Evolutionary conservation across 2,329 filamentous ascomycete genomes (phyloP).

Genomic region (Talaromyces funiculosus): DNA sequence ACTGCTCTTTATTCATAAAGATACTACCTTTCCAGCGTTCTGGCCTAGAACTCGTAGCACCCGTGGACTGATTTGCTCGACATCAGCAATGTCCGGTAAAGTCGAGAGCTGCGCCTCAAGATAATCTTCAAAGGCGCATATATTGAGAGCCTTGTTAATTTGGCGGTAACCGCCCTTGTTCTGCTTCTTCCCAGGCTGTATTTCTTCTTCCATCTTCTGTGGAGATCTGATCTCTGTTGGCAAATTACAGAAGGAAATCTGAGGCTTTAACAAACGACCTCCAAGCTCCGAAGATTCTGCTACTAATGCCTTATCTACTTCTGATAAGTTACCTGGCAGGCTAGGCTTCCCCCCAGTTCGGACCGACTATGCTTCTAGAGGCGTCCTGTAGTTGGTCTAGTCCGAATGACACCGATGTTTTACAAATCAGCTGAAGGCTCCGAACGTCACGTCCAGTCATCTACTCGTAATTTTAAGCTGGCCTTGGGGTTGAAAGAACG

Average conservation of each 20-base stretch:
- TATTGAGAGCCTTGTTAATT: constrained; percentile 46
- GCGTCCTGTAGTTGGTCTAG: neutral
- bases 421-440: neutral
- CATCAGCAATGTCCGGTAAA: constrained; percentile 35
- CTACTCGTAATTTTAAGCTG: neutral
- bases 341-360: neutral
- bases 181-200: neutral
- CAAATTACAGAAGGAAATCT: neutral
- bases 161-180: constrained; percentile 23
- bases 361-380: neutral
- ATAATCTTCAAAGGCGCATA: constrained; percentile 47
- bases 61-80: constrained; percentile 38
- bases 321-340: neutral
- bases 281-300: neutral
- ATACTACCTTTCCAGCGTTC: constrained; percentile 39
- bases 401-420: neutral
- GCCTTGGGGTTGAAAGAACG: neutral
- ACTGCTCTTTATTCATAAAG: neutral
- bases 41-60: constrained; percentile 43
- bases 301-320: neutral
- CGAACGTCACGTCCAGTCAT: neutral
- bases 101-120: constrained; percentile 34
- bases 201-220: neutral
- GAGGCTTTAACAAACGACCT: neutral
- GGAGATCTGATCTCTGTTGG: neutral